Conservation (phyloP, 768 basidiomycete species). For the Inosperma sp. region DNA sequence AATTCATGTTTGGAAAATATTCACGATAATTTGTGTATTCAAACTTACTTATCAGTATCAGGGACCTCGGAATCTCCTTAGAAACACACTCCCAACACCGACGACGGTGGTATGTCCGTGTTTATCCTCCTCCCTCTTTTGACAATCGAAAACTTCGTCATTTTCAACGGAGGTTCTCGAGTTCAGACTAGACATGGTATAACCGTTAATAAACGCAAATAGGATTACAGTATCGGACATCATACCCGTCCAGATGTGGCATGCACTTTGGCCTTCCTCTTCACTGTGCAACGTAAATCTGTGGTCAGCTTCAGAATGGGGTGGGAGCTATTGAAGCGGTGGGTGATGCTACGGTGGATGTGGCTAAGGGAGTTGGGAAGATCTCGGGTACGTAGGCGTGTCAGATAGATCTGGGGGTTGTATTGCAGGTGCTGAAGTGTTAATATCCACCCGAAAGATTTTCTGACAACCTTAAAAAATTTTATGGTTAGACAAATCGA, state of each 20-base stretch:
- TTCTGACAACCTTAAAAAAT: constrained; percentile 61
- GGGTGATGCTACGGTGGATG: constrained; percentile 53
- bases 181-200: constrained; percentile 48
- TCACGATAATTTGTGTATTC: not conserved
- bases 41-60: constrained; percentile 30
- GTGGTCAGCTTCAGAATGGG: constrained; percentile 68
- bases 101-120: constrained; percentile 64
- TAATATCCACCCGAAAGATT: constrained; percentile 49
- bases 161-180: constrained; percentile 83
- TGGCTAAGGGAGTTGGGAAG: constrained; percentile 62
- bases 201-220: not conserved
- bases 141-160: constrained; percentile 87
- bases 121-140: constrained; percentile 87
- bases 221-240: not conserved
- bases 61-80: constrained; percentile 40
- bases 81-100: constrained; percentile 74
- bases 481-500: not conserved
- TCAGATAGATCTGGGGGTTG: constrained; percentile 69
- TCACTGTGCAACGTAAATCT: too few species aligned
- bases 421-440: constrained; percentile 66
- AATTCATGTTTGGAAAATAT: not conserved
- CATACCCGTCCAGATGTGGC: constrained; percentile 7
- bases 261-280: too few species aligned
- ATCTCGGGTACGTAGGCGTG: constrained; percentile 73
- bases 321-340: constrained; percentile 65